Base-by-base conservation (phyloP, 495 filamentous ascomycete genomes). In the Penicillium turbatum region DNA sequence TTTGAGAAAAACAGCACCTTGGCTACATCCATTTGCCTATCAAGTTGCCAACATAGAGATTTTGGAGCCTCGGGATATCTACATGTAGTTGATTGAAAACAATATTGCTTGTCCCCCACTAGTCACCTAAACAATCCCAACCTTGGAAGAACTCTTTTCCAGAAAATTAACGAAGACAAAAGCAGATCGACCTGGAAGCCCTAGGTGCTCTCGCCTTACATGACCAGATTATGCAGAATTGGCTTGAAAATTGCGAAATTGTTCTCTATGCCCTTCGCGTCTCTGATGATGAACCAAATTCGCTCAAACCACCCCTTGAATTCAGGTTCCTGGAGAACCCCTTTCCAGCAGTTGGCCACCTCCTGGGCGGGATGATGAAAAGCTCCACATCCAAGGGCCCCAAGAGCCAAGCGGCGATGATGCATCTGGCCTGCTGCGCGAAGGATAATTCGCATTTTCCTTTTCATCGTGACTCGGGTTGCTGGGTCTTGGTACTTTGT, bases 351-450 rank as follows among this genome's bases (percentile, higher is more conserved):
- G 29, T 73, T 43, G 27, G 84, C 83, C n/a, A 89, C 78, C 60
- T 82, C 82, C 16, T 70, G 65, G 1, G 74, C 71, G 8, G 86
- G 86, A 56, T 87, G 85, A 6, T 49, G 56, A 65, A 85, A 87
- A 3, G 74, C 81, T 1, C 84, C 85, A 52, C 86, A 88, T 2
- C 86, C 86, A 66, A 87, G 70, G 0, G 85, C 85, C 0, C 86
- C 85, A 2, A 88, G 72, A 11, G 87, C 78, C 11, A 88, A 57
- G 61, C 72, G 69, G 12, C 73, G 67, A 59, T 85, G 82, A 9
- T 70, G 72, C 19, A 77, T 71, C 3, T 57, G 49, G 8, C 71
- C 83, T 15, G 81, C 78, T 16, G 85, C 67, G 3, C 82, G 74
- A 21, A 87, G 69, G 21, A 75, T 70, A 36, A 80, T 44, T 24